Base-by-base conservation (phyloP, 2,329 filamentous ascomycete genomes). In the Scleromitrula shiraiana region DNA sequence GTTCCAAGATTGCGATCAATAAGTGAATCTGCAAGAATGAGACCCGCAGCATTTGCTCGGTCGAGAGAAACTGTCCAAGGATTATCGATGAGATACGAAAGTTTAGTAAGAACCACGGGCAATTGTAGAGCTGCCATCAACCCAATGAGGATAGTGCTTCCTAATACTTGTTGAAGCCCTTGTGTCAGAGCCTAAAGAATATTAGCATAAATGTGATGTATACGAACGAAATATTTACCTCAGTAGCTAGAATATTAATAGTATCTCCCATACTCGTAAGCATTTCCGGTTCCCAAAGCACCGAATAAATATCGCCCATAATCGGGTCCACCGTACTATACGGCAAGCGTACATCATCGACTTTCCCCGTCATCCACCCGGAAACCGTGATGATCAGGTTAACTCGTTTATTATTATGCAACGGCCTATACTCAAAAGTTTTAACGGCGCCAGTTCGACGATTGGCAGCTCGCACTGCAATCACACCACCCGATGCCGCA, bases 241-340 rank as follows among this genome's bases (percentile, higher is more conserved):
- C 93, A 27, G 93, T 98, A 50, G 93, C 93, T 55, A 98, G 73
- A 67, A 98, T 97, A 61, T 96, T 96, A 61, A 98, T 97, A 38
- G 93, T 98, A 64, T 93, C 88, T 77, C 93, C 93, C 83, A 96
- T 98, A 67, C 88, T 95, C 59, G 82, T 84, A 63, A 98, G 76
- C 90, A 98, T 95, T 64, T 98, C 93, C 3, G 93, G 94, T 66
- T 98, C 93, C 90, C 93, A 98, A 50, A 94, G 73, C 9, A 98
- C 83, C 0, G 91, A 96, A 69, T 98, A 98, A 14, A 98, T 82
- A 63, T 98, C 93, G 10, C 93, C 93, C 93, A 98, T 98, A 54
- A 97, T 80, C 0, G 94, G 88, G 65, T 98, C 90, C 6, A 98
- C 85, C 0, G 94, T 98, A 70, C 89, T 96, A 67, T 86, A 98